Conservation (phyloP, 2,329 filamentous ascomycete genomes). For the Nakataea oryzae region DNA sequence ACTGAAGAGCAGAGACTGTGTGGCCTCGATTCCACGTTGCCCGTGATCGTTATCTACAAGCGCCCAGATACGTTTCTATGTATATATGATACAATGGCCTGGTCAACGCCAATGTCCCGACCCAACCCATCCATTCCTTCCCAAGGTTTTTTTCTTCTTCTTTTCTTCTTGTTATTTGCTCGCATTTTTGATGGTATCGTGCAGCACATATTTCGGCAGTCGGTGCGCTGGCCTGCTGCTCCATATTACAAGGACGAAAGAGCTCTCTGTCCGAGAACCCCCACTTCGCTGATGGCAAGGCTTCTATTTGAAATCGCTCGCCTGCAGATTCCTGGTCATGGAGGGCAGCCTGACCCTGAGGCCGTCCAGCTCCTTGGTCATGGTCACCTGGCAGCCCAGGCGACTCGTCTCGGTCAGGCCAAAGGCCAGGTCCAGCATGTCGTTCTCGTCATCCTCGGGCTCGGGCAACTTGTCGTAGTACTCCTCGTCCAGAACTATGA, state of each 20-base stretch:
- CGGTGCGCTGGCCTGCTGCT: background rate
- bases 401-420: conserved; percentile 77
- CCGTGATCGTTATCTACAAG: background rate
- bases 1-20: background rate
- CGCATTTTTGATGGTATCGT: background rate
- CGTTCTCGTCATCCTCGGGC: conserved; percentile 72
- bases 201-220: background rate
- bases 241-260: background rate
- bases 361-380: conserved; percentile 85
- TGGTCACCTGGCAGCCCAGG: conserved; percentile 81
- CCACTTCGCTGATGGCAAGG: background rate
- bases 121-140: background rate
- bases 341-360: conserved; percentile 74
- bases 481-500: conserved; percentile 66
- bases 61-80: background rate
- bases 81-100: background rate
- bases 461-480: conserved; percentile 71
- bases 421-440: conserved; percentile 87
- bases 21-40: background rate
- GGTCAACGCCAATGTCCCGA: background rate
- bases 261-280: background rate
- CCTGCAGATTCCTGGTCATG: conserved; percentile 94
- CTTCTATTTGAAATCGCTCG: conserved; percentile 66
- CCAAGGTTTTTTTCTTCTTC: too few relatives aligned
- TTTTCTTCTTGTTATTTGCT: background rate